A percentile compares a stretch with the other conserved stretches of the same genome.
Conservation (phyloP, 768 basidiomycete species). For the Phylloporus arenicola region DNA sequence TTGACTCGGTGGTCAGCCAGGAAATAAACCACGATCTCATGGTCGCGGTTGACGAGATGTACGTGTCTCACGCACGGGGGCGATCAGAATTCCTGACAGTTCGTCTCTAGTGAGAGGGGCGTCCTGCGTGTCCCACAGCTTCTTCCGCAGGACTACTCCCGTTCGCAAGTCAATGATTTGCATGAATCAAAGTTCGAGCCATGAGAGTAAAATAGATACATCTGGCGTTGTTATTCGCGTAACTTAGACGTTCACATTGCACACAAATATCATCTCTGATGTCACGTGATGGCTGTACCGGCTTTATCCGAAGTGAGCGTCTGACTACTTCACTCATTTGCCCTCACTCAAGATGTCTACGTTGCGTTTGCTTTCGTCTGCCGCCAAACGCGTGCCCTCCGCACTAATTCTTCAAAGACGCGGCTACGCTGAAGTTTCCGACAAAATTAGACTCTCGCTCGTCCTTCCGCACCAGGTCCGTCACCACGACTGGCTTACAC, state of each 20-base stretch:
- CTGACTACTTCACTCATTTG: neutral
- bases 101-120: constrained; percentile 58
- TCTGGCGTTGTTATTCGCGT: no score
- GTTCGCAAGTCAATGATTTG: constrained; percentile 22
- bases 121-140: constrained; percentile 54
- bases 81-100: neutral
- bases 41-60: constrained; percentile 88
- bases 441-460: constrained; percentile 89
- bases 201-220: constrained; percentile 1
- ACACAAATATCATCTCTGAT: neutral
- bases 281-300: constrained; percentile 26
- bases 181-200: constrained; percentile 26
- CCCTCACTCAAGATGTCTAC: constrained; percentile 54
- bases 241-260: no score
- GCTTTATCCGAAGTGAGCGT: constrained; percentile 27
- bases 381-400: constrained; percentile 54
- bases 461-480: constrained; percentile 92
- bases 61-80: constrained; percentile 30
- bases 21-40: constrained; percentile 94
- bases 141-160: constrained; percentile 56
- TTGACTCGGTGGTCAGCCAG: constrained; percentile 86
- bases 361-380: constrained; percentile 63
- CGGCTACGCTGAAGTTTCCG: constrained; percentile 87
- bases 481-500: constrained; percentile 14
- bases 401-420: constrained; percentile 54